Evolutionary conservation across 768 basidiomycete species (phyloP).

Genomic region (Phaeotremella skinneri): DNA sequence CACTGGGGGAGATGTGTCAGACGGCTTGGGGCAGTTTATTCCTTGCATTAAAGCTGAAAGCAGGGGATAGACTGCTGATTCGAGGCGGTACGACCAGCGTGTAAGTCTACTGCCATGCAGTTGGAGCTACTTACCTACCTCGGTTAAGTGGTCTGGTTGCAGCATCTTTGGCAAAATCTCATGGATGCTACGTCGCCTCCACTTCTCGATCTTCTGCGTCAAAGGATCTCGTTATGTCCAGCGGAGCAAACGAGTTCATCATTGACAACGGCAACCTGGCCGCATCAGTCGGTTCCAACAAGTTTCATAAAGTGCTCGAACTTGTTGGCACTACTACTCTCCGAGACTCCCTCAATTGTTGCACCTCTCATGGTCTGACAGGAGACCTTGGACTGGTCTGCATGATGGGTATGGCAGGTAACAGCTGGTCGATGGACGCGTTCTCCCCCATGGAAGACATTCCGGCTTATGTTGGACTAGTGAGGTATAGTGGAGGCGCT

Average conservation of each 20-base stretch:
- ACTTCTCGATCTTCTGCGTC: conserved; percentile 6
- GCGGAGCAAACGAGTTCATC: conserved; percentile 5
- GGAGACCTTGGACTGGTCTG: conserved; percentile 3
- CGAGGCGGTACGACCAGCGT: conserved; percentile 13
- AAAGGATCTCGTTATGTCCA: background rate
- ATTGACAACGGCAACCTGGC: background rate
- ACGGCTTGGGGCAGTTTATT: conserved; percentile 12
- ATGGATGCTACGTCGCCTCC: conserved; percentile 12
- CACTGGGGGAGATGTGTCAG: conserved; percentile 12
- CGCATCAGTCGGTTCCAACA: background rate
- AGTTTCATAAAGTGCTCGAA: conserved; percentile 14
- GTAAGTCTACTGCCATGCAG: background rate
- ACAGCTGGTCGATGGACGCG: conserved; percentile 5
- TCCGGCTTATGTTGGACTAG: conserved; percentile 4
- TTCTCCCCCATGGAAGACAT: conserved; percentile 12
- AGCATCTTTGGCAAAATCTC: conserved; percentile 3
- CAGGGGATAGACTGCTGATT: conserved; percentile 10
- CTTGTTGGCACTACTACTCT: conserved; percentile 11
- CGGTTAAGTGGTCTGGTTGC: conserved; percentile 8
- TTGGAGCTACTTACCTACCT: background rate
- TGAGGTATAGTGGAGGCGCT: conserved; percentile 5
- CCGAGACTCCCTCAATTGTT: conserved; percentile 7
- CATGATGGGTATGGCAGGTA: conserved; percentile 15
- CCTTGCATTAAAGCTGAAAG: conserved; percentile 4
- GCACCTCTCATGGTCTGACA: background rate